These are phyloP conservation scores for Pseudogymnoascus sp. DNA, from an alignment of 2,329 filamentous ascomycete genomes.

Conservation along the genomic window DNA sequence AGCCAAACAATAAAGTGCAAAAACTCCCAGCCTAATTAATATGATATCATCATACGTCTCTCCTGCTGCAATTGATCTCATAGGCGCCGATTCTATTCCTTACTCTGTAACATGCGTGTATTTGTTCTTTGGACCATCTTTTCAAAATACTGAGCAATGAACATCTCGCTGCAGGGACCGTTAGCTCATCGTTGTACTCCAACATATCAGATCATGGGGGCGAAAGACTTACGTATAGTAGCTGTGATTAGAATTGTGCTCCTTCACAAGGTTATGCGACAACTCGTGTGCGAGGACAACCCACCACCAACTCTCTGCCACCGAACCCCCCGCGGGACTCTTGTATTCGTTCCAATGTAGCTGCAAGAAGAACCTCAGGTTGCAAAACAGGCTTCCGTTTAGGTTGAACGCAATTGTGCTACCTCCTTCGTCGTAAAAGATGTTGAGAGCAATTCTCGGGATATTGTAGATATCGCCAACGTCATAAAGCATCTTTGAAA, in stretches of 20 bases:
- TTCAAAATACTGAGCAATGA: slow-evolving; percentile 69
- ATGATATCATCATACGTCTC: background rate
- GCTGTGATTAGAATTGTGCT: slow-evolving; percentile 72
- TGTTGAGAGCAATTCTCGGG: slow-evolving; percentile 61
- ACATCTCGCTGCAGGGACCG: slow-evolving; percentile 51
- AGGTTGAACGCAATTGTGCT: slow-evolving; percentile 90
- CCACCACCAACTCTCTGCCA: slow-evolving; percentile 78
- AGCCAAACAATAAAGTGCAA: background rate
- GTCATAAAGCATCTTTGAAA: slow-evolving; percentile 62
- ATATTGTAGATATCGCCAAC: slow-evolving; percentile 68
- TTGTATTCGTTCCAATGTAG: slow-evolving; percentile 52
- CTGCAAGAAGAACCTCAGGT: slow-evolving; percentile 77
- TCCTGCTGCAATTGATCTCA: background rate
- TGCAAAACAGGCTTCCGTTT: slow-evolving; percentile 84
- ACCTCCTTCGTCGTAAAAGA: slow-evolving; percentile 76
- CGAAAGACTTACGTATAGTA: slow-evolving; percentile 61
- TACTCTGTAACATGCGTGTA: background rate
- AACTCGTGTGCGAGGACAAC: slow-evolving; percentile 93
- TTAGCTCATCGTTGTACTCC: slow-evolving; percentile 17
- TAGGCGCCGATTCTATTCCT: background rate
- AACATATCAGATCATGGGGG: background rate
- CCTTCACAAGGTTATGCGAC: slow-evolving; percentile 80
- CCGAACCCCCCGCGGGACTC: slow-evolving; percentile 32
- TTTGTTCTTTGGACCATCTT: slow-evolving; percentile 48
- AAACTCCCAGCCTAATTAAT: background rate